Conservation (phyloP, 306 rosid species). For the Cucurbita moschata region DNA sequence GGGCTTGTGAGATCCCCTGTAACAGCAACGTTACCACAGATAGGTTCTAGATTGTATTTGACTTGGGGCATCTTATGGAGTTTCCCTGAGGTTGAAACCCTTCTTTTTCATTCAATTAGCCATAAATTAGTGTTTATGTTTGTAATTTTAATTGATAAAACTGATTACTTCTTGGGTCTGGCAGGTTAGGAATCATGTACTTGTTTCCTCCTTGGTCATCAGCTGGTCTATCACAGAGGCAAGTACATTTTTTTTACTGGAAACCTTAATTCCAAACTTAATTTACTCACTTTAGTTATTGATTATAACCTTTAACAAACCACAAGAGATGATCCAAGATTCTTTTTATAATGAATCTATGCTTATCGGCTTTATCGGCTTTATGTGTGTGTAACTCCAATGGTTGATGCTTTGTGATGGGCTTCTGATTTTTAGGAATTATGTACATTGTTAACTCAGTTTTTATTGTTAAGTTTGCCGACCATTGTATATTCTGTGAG, state of each 20-base stretch:
- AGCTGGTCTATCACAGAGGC: slow-evolving; percentile 86
- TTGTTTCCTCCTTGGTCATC: slow-evolving; percentile 55
- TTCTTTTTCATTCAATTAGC: neutral
- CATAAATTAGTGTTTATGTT: neutral
- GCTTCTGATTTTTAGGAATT: too few species aligned
- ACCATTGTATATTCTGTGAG: too few species aligned
- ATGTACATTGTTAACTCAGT: neutral
- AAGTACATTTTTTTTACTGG: slow-evolving; percentile 20
- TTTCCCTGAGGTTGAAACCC: slow-evolving; percentile 49
- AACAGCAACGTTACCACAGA: slow-evolving; percentile 74
- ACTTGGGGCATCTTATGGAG: slow-evolving; percentile 85
- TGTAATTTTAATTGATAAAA: neutral
- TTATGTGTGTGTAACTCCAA: neutral
- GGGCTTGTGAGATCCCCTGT: slow-evolving; percentile 82
- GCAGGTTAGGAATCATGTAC: slow-evolving; percentile 43
- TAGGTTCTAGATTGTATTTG: slow-evolving; percentile 57
- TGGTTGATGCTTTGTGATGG: neutral
- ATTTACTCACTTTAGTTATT: neutral
- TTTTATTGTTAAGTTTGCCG: neutral
- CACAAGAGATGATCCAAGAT: neutral
- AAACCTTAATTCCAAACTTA: neutral
- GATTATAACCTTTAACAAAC: neutral
- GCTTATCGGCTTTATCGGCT: neutral
- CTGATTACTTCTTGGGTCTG: slow-evolving; percentile 1
- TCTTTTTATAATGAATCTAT: neutral